Percentiles rank a stretch among this genome's conserved stretches.
Evolutionary conservation across 2,329 filamentous ascomycete genomes (phyloP).

Genomic region (Chaetothyriales sp.): DNA sequence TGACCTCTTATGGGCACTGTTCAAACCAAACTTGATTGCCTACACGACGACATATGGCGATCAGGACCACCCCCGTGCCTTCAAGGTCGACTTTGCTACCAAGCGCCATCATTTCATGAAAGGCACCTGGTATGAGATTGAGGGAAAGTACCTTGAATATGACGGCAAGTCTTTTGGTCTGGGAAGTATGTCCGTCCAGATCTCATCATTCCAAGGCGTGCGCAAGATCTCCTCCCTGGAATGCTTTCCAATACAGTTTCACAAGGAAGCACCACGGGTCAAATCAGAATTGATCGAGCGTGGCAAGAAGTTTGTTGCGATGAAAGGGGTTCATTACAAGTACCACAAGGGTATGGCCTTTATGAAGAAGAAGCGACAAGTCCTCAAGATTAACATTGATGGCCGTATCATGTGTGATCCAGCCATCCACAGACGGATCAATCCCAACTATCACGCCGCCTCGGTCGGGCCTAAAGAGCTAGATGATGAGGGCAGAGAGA

Average conservation of each 20-base stretch:
- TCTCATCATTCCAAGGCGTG: slow-evolving; percentile 62
- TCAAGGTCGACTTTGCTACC: slow-evolving; percentile 64
- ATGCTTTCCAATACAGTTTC: slow-evolving; percentile 66
- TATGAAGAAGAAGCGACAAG: slow-evolving; percentile 60
- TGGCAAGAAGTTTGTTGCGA: slow-evolving; percentile 66
- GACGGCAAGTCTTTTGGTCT: slow-evolving; percentile 76
- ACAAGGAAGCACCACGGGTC: slow-evolving; percentile 53
- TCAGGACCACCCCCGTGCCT: slow-evolving; percentile 60
- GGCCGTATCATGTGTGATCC: slow-evolving; percentile 81
- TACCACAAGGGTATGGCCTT: slow-evolving; percentile 74
- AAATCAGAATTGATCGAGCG: slow-evolving; percentile 56
- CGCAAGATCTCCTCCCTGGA: slow-evolving; percentile 66
- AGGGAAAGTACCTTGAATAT: slow-evolving; percentile 65
- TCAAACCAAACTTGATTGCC: slow-evolving; percentile 67
- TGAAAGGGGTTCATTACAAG: slow-evolving; percentile 66
- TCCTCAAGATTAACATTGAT: slow-evolving; percentile 70
- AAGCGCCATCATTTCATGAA: slow-evolving; percentile 55
- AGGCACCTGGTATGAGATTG: slow-evolving; percentile 61
- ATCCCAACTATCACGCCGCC: slow-evolving; percentile 71
- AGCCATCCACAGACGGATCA: slow-evolving; percentile 64
- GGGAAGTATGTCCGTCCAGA: slow-evolving; percentile 53
- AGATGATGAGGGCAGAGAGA: slow-evolving; percentile 24
- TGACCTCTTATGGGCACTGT: slow-evolving; percentile 41
- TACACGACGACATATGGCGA: slow-evolving; percentile 65
- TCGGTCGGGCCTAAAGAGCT: slow-evolving; percentile 58